A percentile compares a stretch with the other conserved stretches of the same genome.
Conservation (phyloP, 148 eudicot species). For the Heliamphora exappendiculata region DNA sequence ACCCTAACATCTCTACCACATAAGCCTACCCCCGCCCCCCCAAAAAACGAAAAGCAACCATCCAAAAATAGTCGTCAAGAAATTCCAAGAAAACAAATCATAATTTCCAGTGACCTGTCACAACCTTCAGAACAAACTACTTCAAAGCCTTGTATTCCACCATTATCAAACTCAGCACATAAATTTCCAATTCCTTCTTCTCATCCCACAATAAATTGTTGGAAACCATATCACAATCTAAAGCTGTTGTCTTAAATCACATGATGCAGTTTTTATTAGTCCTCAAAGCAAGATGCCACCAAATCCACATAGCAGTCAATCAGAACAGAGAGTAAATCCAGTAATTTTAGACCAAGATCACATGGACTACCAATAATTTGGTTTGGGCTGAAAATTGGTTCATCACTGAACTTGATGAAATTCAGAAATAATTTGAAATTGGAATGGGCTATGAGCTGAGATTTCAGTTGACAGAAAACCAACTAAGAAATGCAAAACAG, state of each 20-base stretch:
- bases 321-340: background rate
- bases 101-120: background rate
- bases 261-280: background rate
- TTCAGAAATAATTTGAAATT: background rate
- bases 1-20: background rate
- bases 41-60: no score
- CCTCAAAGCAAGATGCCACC: background rate
- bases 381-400: background rate
- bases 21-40: background rate
- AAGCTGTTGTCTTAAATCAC: background rate
- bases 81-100: background rate
- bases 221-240: background rate
- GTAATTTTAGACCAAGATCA: constrained; percentile 3
- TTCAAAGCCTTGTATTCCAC: background rate
- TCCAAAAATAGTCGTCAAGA: background rate
- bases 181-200: background rate
- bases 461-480: background rate
- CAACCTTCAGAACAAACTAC: background rate
- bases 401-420: background rate
- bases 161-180: background rate
- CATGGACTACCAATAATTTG: background rate
- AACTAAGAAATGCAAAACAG: background rate
- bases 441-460: background rate
- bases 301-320: background rate
- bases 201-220: background rate